Evolutionary conservation across 306 rosid species (phyloP), one percentile per base, ranked within the genome.

Genomic region (Quercus glauca): DNA sequence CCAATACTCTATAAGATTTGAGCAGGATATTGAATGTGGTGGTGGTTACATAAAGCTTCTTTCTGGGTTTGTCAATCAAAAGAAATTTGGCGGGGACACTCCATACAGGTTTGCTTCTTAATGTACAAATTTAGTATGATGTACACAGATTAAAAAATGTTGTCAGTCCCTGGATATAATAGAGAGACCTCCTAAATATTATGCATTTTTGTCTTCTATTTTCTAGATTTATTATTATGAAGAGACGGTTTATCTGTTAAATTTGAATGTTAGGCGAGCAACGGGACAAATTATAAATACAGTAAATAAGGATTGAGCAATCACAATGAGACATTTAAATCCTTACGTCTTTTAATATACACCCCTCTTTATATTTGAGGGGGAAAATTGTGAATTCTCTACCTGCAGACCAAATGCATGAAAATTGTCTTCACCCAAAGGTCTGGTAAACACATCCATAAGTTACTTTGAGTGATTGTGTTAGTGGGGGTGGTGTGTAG

Each of bases 21-120:
- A 96, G 77, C 99, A 96, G 85, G 99, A 96, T 23, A 93, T 96
- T 60, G 98, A 96, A 85, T 96, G 99, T 63, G 98, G 99, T 69
- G 99, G 99, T 45, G 99, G 99, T 52, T 96, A 96, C 85, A 85
- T 95, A 41, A 95, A 95, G 88, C 98, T 95, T 70, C 91, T 86
- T 73, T 93, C 99, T 79, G 98, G 94, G 78, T 95, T 86, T 88
- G 99, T 95, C 76, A 95, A 92, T 89, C 99, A 95, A 74, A 95
- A 91, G 90, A 95, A 93, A 83, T 95, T 87, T 67, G 97, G 99
- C 0, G 99, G 98, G n/a, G 99, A 95, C 80, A 95, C 98, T 37
- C 99, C 99, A 6, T 93, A 95, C 78, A 93, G 97, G 99, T 95
- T 13, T 70, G 90, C 82, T 79, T 70, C 74, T 80, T 59, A 55